Conservation (phyloP, 2,329 filamentous ascomycete species). For the Cercospora sp. region DNA sequence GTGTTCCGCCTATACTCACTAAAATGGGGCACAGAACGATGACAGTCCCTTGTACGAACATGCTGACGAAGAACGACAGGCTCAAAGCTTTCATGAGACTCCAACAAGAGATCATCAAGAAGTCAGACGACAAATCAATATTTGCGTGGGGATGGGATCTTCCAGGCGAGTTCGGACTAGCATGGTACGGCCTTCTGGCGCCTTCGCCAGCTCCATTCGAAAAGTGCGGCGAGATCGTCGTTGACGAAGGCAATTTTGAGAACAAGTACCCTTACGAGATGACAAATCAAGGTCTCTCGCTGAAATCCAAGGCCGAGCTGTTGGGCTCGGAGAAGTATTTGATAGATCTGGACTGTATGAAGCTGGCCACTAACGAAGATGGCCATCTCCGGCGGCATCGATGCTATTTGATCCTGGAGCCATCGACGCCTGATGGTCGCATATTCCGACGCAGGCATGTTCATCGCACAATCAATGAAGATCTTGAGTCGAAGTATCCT, state of each 20-base stretch:
- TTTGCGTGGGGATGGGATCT: constrained; percentile 12
- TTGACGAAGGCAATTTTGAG: constrained; percentile 8
- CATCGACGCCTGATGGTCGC: not conserved
- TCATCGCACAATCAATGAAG: not conserved
- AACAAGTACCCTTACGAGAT: constrained; percentile 17
- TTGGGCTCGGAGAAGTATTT: constrained; percentile 14
- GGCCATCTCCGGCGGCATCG: not conserved
- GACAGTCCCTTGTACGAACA: not conserved
- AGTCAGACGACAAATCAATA: constrained; percentile 17
- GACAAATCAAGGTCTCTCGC: constrained; percentile 15
- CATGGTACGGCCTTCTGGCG: constrained; percentile 17
- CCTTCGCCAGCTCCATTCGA: constrained; percentile 14
- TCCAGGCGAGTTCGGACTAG: not conserved
- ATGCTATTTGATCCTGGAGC: constrained; percentile 17
- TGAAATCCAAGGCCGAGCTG: constrained; percentile 1
- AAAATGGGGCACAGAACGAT: not conserved
- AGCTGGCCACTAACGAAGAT: not conserved
- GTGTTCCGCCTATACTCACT: not conserved
- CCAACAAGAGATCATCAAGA: constrained; percentile 28
- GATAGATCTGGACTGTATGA: constrained; percentile 17
- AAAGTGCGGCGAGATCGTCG: constrained; percentile 11
- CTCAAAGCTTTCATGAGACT: constrained; percentile 27
- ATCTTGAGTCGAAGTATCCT: constrained; percentile 12
- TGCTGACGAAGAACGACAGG: constrained; percentile 1
- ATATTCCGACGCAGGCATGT: constrained; percentile 10